Conservation (phyloP, 176 grass and related monocot genomes). For the Pontederia crassipes region DNA sequence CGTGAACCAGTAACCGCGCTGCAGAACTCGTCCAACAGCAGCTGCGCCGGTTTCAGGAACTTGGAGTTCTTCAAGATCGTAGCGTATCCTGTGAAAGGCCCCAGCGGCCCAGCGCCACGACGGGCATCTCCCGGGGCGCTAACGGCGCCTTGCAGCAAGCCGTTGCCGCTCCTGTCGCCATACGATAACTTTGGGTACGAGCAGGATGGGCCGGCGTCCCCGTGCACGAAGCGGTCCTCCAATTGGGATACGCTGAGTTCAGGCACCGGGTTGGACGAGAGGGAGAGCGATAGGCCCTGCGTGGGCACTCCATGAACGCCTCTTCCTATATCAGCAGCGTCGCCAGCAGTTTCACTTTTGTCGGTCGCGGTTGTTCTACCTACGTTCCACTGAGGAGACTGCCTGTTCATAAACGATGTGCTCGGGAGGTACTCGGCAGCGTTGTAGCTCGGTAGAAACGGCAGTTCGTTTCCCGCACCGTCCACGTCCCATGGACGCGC, state of each 20-base stretch:
- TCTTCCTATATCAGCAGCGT: neutral
- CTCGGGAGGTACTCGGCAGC: neutral
- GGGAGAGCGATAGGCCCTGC: neutral
- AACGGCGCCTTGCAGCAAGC: conserved; percentile 1
- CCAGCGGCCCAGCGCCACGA: conserved; percentile 25
- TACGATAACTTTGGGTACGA: neutral
- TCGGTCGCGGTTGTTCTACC: neutral
- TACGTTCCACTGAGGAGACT: neutral
- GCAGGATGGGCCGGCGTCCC: neutral
- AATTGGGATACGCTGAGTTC: neutral
- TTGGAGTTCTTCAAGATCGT: conserved; percentile 30
- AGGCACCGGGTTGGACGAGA: neutral
- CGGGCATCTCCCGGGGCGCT: conserved; percentile 4
- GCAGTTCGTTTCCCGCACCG: neutral
- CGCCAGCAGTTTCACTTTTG: neutral
- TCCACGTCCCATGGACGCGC: neutral
- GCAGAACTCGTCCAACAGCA: conserved; percentile 43
- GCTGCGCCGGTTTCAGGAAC: conserved; percentile 44
- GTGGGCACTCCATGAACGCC: neutral
- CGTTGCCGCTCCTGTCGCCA: neutral
- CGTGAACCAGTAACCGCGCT: conserved; percentile 9
- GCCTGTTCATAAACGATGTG: neutral
- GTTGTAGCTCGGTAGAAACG: neutral
- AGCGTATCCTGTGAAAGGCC: conserved; percentile 45
- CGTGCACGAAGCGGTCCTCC: neutral